Conservation (phyloP, 108 stramenopile genomes). For the Cyclotella cryptica region DNA sequence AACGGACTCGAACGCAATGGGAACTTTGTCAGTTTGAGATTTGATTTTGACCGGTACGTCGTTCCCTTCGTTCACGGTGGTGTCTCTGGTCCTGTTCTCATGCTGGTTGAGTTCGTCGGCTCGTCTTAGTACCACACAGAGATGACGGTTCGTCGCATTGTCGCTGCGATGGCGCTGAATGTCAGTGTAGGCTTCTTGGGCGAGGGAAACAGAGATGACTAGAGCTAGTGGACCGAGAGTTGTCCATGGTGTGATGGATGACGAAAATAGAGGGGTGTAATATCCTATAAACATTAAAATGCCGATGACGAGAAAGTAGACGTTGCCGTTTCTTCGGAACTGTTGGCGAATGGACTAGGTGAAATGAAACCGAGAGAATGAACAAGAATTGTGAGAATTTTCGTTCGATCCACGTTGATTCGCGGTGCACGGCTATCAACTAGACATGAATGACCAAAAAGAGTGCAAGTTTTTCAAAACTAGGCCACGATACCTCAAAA, state of each 20-base stretch:
- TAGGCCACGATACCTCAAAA: conserved; percentile 17
- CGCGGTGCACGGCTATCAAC: neutral
- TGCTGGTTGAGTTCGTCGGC: conserved; percentile 54
- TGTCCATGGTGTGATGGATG: conserved; percentile 93
- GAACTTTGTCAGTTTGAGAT: conserved; percentile 35
- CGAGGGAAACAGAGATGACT: conserved; percentile 87
- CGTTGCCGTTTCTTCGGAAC: conserved; percentile 91
- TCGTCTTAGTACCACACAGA: conserved; percentile 66
- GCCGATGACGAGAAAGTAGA: conserved; percentile 96
- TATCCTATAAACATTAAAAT: conserved; percentile 93
- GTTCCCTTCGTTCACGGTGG: conserved; percentile 46
- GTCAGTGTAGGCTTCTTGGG: conserved; percentile 94
- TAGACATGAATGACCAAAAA: neutral
- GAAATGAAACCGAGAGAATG: neutral
- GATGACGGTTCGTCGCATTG: conserved; percentile 77
- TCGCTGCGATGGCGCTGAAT: conserved; percentile 87
- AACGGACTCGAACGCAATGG: conserved; percentile 74
- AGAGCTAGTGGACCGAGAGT: conserved; percentile 91
- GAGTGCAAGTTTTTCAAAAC: neutral
- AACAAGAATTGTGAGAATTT: neutral
- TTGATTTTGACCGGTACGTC: conserved; percentile 62
- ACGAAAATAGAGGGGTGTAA: conserved; percentile 82
- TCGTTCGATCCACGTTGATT: neutral
- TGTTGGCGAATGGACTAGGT: conserved; percentile 77
- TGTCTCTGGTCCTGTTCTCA: conserved; percentile 12